phyloP scores from a whole-genome alignment of 2,329 filamentous ascomycete genomes.

The Teratosphaeriaceae sp. region DNA sequence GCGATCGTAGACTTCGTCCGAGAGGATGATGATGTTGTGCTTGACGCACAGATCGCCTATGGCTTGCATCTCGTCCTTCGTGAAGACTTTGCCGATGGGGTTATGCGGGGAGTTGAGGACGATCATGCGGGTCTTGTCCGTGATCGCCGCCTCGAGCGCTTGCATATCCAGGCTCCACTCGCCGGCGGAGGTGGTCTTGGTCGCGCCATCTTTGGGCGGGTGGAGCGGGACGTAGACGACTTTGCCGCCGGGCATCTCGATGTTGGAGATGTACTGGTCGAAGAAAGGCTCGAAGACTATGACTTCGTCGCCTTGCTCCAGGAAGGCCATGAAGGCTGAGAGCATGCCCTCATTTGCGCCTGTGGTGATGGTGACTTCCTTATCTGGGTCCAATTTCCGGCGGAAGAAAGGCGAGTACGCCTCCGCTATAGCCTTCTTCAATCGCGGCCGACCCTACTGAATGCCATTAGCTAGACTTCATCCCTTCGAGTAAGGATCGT shows the following conservation, averaged over 20 bases:
- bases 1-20: conserved; percentile 72
- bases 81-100: conserved; percentile 93
- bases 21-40: conserved; percentile 50
- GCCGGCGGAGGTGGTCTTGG: conserved; percentile 71
- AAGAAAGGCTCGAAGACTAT: conserved; percentile 99
- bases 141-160: conserved; percentile 74
- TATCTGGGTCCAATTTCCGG: conserved; percentile 74
- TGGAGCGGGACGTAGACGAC: conserved; percentile 95
- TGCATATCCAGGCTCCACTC: conserved; percentile 86
- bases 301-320: conserved; percentile 91
- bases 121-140: conserved; percentile 88
- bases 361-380: conserved; percentile 90
- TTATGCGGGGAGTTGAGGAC: conserved; percentile 89
- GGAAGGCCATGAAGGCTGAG: conserved; percentile 95
- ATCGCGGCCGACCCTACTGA: conserved; percentile 65
- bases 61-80: conserved; percentile 69
- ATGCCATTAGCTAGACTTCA: conserved; percentile 11
- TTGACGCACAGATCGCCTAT: conserved; percentile 89
- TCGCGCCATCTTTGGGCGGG: conserved; percentile 73
- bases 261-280: conserved; percentile 98
- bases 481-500: conserved; percentile 11
- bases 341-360: conserved; percentile 91
- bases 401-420: conserved; percentile 90
- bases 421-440: conserved; percentile 88
- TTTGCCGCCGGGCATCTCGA: conserved; percentile 94